A percentile compares a stretch with the other conserved stretches of the same genome.
Evolutionary conservation across 202 grass and related monocot genomes (phyloP).

Genomic region (Setaria viridis): DNA sequence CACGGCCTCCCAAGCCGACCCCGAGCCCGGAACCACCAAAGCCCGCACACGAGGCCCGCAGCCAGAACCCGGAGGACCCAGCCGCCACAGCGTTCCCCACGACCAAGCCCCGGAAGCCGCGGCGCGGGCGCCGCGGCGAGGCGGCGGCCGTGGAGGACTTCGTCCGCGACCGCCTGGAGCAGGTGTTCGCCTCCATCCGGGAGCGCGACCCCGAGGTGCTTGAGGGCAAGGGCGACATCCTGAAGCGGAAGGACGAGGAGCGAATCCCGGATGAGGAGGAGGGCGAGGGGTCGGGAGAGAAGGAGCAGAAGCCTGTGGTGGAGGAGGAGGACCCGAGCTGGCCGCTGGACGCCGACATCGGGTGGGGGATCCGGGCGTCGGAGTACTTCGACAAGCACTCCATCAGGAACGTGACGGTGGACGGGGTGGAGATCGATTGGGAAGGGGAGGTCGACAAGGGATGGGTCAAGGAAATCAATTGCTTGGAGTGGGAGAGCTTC

Average conservation of each 20-base stretch:
- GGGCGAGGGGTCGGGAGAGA: conserved; percentile 21
- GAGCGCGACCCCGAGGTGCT: conserved; percentile 61
- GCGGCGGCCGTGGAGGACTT: conserved; percentile 75
- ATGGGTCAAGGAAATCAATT: conserved; percentile 98
- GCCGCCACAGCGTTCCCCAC: conserved; percentile 40
- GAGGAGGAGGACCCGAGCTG: conserved; percentile 87
- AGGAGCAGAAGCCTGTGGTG: conserved; percentile 56
- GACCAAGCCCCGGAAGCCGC: conserved; percentile 62
- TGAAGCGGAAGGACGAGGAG: conserved; percentile 46
- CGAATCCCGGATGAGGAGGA: neutral
- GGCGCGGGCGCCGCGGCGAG: conserved; percentile 62
- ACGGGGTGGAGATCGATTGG: conserved; percentile 93
- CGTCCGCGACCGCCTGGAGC: conserved; percentile 71
- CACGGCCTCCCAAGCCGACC: conserved; percentile 35
- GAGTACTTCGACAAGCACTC: conserved; percentile 96
- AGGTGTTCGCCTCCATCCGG: conserved; percentile 76
- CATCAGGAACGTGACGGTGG: conserved; percentile 86
- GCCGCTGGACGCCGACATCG: conserved; percentile 86
- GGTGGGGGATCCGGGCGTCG: conserved; percentile 82
- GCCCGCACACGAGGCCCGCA: neutral
- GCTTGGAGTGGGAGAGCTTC: conserved; percentile 95
- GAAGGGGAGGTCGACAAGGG: conserved; percentile 83
- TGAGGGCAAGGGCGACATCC: conserved; percentile 57
- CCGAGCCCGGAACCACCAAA: neutral
- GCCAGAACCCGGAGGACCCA: neutral